phyloP scores from a whole-genome alignment of 768 basidiomycete genomes.

The Multifurca ochricompacta region DNA sequence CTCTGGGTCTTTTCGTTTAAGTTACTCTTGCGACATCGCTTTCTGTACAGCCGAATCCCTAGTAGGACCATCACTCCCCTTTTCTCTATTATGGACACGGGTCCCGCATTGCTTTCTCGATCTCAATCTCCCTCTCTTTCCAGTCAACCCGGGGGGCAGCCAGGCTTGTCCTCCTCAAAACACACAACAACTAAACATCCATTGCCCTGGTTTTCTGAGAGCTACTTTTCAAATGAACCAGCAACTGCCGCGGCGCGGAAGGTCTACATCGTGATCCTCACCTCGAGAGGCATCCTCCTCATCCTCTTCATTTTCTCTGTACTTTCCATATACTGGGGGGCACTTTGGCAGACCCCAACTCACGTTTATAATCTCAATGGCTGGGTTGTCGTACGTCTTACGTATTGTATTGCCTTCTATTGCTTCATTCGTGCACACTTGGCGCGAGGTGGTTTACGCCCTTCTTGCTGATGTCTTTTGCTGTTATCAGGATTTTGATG shows the following conservation, averaged over 20 bases:
- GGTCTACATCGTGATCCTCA: slow-evolving; percentile 36
- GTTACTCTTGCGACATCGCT: not conserved
- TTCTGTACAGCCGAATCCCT: too few relatives aligned
- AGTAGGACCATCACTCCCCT: too few relatives aligned
- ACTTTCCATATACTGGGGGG: slow-evolving; percentile 56
- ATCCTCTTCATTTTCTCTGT: slow-evolving; percentile 39
- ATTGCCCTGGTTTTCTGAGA: slow-evolving; percentile 20
- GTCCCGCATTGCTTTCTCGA: not conserved
- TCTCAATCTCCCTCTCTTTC: slow-evolving; percentile 1
- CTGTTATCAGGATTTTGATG: slow-evolving; percentile 53
- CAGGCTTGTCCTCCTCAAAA: not conserved
- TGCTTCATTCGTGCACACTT: not conserved
- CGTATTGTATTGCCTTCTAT: not conserved
- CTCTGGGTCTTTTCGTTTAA: not conserved
- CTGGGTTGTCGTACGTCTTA: slow-evolving; percentile 46
- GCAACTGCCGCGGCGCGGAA: slow-evolving; percentile 27
- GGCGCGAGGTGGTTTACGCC: not conserved
- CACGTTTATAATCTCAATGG: slow-evolving; percentile 39
- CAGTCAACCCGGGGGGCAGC: not conserved
- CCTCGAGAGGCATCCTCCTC: slow-evolving; percentile 29
- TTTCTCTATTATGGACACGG: not conserved
- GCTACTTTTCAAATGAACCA: slow-evolving; percentile 17
- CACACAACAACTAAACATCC: not conserved
- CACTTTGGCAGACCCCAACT: slow-evolving; percentile 38
- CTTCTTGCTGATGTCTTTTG: not conserved